phyloP scores from a whole-genome alignment of 148 eudicot species.

The Vaccinium corymbosum region DNA sequence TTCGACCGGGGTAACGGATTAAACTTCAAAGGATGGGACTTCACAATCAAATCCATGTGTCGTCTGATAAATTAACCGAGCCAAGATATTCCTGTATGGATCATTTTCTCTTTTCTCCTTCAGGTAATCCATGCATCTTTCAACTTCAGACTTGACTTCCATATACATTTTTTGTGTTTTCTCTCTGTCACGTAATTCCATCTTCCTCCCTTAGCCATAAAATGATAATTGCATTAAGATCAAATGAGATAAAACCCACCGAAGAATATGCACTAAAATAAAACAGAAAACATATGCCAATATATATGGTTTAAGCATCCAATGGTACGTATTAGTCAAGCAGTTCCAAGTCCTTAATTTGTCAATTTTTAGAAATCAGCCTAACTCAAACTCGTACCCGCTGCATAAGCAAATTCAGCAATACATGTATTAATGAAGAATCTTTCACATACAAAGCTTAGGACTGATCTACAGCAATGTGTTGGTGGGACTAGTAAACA shows the following conservation, averaged over 20 bases:
- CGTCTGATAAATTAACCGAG: conserved; percentile 51
- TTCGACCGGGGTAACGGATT: conserved; percentile 4
- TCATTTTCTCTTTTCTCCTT: conserved; percentile 65
- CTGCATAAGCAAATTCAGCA: background rate
- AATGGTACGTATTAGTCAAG: background rate
- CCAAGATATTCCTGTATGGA: conserved; percentile 54
- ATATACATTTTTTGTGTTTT: conserved; percentile 51
- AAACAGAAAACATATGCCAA: background rate
- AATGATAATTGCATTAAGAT: background rate
- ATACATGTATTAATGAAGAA: background rate
- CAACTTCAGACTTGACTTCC: conserved; percentile 67
- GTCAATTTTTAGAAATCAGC: background rate
- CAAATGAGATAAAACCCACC: background rate
- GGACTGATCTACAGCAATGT: background rate
- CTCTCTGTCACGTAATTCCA: conserved; percentile 48
- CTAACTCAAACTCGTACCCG: background rate
- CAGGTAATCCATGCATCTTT: conserved; percentile 56
- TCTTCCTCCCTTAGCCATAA: conserved; percentile 42
- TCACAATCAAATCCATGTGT: conserved; percentile 48
- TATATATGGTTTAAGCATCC: background rate
- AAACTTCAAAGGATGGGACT: conserved; percentile 61
- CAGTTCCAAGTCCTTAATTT: background rate
- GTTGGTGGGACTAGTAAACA: background rate
- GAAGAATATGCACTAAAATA: background rate
- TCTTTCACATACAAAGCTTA: background rate